Conservation (phyloP, 495 filamentous ascomycete genomes). For the Talaromyces thailandensis region DNA sequence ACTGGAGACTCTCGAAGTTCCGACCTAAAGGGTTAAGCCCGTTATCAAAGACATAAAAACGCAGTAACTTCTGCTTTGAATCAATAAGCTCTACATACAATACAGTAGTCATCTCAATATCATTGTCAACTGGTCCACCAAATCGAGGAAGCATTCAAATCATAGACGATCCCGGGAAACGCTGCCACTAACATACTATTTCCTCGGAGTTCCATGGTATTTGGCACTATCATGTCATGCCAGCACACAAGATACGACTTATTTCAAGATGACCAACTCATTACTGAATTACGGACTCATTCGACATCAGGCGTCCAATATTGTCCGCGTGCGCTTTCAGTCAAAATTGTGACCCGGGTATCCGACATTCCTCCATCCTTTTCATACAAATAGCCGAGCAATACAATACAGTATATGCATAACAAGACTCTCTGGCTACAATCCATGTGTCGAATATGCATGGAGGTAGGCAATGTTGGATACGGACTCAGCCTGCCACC, state of each 20-base stretch:
- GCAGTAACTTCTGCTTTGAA: neutral
- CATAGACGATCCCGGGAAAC: neutral
- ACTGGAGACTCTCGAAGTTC: no score
- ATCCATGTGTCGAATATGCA: neutral
- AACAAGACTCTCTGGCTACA: neutral
- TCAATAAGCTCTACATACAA: neutral
- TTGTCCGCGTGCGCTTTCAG: neutral
- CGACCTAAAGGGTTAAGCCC: neutral
- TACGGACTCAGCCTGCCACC: no score
- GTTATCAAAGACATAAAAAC: neutral
- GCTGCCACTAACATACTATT: no score
- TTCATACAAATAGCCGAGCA: no score
- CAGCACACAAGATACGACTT: neutral
- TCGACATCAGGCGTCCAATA: neutral
- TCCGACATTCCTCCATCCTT: no score
- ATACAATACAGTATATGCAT: neutral
- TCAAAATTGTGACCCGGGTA: neutral
- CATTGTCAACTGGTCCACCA: neutral
- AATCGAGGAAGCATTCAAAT: neutral
- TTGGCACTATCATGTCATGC: no score
- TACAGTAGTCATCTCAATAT: neutral
- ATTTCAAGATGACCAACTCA: neutral
- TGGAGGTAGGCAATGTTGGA: neutral
- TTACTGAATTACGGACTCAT: neutral
- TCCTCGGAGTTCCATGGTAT: no score